Evolutionary conservation across 805 yeast species (phyloP), one percentile per base, ranked within the genome.

Genomic region (Grigorovia yakushimaensis): DNA sequence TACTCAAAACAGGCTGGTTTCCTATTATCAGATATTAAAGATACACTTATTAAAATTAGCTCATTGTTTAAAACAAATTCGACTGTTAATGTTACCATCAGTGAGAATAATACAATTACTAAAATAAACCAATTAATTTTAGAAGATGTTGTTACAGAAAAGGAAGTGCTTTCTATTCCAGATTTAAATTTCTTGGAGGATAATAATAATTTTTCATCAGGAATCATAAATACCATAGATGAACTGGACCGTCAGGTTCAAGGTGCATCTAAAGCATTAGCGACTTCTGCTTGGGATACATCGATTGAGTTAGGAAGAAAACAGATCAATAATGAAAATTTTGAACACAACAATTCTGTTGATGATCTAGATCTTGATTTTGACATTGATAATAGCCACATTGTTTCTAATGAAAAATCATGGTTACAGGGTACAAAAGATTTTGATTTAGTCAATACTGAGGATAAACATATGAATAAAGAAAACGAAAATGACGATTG

Each of bases 1-100:
- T 89, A 88, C 64, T 81, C 93, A 11, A 72, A 91, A 50, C 86
- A 89, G 64, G 87, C 96, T 23, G 83, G 82, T 55, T 85, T 85
- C 54, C 68, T 89, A 21, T 69, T 84, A 44, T 94, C 87, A 47
- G 97, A 89, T 60, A 91, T 87, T 39, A 75, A 80, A 43, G 94
- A 85, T 54, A 83, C 88, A 3, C 64, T 88, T 49, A 66, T 79
- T 53, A 82, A 80, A 56, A 70, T 88, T 58, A 85, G 84, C 58
- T 75, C 83, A 35, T 76, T 86, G 2, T 84, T 86, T 64, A 70
- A 63, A 46, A 62, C 73, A 6, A 70, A 62, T 39, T 57, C 66
- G 5, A 64, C 70, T 48, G 67, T 74, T 13, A 79, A 81, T 41
- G 78, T 80, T 42, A 67, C 83, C 19, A 78, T 84, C 2, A 74